phyloP scores from a whole-genome alignment of 2,329 filamentous ascomycete genomes.

The Lithohypha guttulata region DNA sequence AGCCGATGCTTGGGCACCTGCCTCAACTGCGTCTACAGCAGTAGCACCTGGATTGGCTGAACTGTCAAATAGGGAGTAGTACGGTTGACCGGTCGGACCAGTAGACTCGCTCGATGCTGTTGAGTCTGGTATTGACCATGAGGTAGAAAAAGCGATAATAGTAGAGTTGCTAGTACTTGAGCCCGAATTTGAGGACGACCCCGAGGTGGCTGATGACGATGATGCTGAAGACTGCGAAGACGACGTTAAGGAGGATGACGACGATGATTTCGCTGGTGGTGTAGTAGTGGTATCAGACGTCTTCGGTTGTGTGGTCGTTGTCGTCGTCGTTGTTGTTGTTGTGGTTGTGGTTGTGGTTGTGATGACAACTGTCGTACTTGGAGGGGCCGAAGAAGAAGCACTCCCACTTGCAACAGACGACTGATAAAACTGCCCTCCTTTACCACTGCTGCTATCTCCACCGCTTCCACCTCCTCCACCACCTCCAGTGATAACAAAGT shows the following conservation, averaged over 20 bases:
- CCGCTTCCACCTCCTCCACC: too few species aligned
- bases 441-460: slow-evolving; percentile 28
- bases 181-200: not conserved
- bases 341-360: slow-evolving; percentile 7
- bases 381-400: slow-evolving; percentile 10
- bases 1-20: not conserved
- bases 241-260: not conserved
- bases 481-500: slow-evolving; percentile 50
- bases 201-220: not conserved
- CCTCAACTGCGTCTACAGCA: too few species aligned
- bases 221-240: not conserved
- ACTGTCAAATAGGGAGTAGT: slow-evolving; percentile 4
- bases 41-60: too few species aligned
- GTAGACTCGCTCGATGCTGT: not conserved
- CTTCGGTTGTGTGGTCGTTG: not conserved
- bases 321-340: slow-evolving; percentile 6
- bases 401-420: slow-evolving; percentile 11
- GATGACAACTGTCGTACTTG: slow-evolving; percentile 1
- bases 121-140: slow-evolving; percentile 4
- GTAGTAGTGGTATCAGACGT: slow-evolving; percentile 6
- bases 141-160: not conserved
- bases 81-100: not conserved
- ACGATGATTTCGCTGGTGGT: not conserved
- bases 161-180: slow-evolving; percentile 6
- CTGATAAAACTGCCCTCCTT: slow-evolving; percentile 6